Evolutionary conservation across 164 flowering plant genomes (phyloP), one percentile per base, ranked within the genome.

Genomic region (Vitis labrusca): DNA sequence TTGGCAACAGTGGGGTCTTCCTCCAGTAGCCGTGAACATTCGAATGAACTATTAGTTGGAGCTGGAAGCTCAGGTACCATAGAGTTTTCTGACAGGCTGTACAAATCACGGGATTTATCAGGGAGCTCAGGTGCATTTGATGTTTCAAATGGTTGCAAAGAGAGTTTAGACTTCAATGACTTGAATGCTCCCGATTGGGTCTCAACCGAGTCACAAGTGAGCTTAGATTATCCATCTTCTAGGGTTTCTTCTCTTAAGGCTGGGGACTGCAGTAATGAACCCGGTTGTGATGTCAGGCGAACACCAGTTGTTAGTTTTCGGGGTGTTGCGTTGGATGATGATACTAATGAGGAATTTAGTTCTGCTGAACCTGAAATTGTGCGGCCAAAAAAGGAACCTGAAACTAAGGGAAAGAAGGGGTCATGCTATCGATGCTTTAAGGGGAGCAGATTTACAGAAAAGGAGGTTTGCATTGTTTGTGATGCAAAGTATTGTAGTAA

Each of bases 381-480:
- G 19, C 72, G 71, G 51, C 65, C 49, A 2, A 84, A 61, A 74
- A 79, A 72, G 63, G 82, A 83, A 65, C 71, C 84, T 29, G 73
- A 58, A 13, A 70, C 54, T 5, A 85, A 79, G 67, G 82, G 79
- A 59, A 84, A 68, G 79, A 89, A 83, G 76, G 85, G 95, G 5
- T 77, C 86, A 5, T 96, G 99, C 63, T 85, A 92, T 72, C 77
- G 99, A 47, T 96, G 99, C 78, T 77, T 75, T 32, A 96, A 89
- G 76, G 97, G 98, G 48, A 90, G 71, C 64, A 71, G 97, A 50
- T 92, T 96, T 67, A 89, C 91, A 0, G 99, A 96, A 71, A 96
- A 96, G 84, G 98, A 96, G 82, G 86, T 78, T 53, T 96, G 99
- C 79, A 74, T 96, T 67, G 99, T 93, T 63, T 96, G 99, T 80